Percentiles rank a stretch among this genome's conserved stretches.
These are phyloP conservation scores for Tricladium varicosporioides DNA, from an alignment of 2,329 filamentous ascomycete species.

Conservation along the genomic window DNA sequence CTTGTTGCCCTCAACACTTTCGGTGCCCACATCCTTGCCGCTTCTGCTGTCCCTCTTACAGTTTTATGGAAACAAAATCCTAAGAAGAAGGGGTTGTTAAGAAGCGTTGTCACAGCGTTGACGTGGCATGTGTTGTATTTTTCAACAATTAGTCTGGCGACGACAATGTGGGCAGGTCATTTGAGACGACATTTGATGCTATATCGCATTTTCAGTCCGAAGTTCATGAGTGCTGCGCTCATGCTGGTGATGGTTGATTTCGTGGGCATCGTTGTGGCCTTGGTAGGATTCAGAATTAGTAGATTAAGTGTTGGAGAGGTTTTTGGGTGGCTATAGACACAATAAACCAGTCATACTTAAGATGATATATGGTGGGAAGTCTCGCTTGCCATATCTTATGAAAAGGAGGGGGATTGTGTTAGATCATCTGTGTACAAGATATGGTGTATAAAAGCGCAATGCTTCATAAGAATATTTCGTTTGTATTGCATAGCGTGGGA, in stretches of 20 bases:
- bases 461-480: too few species aligned
- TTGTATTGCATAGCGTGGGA: too few species aligned
- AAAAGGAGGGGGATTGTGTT: too few species aligned
- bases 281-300: constrained; percentile 74
- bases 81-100: constrained; percentile 47
- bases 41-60: constrained; percentile 74
- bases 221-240: constrained; percentile 80
- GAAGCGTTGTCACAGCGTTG: constrained; percentile 67
- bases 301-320: constrained; percentile 78
- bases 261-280: constrained; percentile 65
- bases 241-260: constrained; percentile 76
- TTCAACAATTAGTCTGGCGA: constrained; percentile 77
- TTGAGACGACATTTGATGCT: constrained; percentile 92
- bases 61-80: constrained; percentile 88
- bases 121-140: constrained; percentile 79
- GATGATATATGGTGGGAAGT: too few species aligned
- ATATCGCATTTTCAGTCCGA: constrained; percentile 86
- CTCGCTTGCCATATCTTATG: too few species aligned
- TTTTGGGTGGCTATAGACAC: constrained; percentile 62
- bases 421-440: too few species aligned
- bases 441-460: too few species aligned
- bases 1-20: constrained; percentile 84
- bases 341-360: too few species aligned
- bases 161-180: constrained; percentile 86
- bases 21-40: constrained; percentile 82